Evolutionary conservation across 371 early-diverging fungal species (phyloP), one percentile per base, ranked within the genome.

Genomic region (Conidiobolus incongruus): DNA sequence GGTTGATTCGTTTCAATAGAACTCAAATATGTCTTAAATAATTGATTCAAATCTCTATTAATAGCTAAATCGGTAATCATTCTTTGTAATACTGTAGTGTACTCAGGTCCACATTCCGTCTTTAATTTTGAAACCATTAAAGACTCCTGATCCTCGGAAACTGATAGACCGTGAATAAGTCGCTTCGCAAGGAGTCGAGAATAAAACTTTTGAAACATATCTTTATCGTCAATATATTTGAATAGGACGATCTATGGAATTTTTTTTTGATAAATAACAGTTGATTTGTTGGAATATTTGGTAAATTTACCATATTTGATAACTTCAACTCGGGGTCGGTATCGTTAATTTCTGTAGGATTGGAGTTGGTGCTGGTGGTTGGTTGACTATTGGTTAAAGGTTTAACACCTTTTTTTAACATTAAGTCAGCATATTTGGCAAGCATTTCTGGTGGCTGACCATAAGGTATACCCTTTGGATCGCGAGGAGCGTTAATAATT

Each of bases 161-260:
- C 66, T 8, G 85, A 86, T 3, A 68, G 65, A 23, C 66, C 66
- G 51, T 79, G 66, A 19, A 93, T 78, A 7, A 93, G 63, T 19
- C 94, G 84, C 43, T 82, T 81, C 29, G 90, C 84, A 47, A 93
- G 53, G 61, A 72, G 70, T 44, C 75, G 69, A 12, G 78, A 72
- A 58, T 93, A 93, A 43, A 84, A 82, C 61, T 85, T 83, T 56
- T 88, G 90, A 60, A 90, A 93, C 12, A 91, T 75, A 49, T 93
- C 94, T 54, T 83, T 82, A 56, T 88, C 90, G 37, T 87, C 87
- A 15, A 93, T 72, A 51, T 85, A 94, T 51, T 82, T 80, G 63
- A 86, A 91, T 26, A 83, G 59, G 0, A 71, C 72, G 40, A 81
- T 68, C n/a, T n/a, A n/a, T n/a, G n/a, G n/a, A n/a, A n/a, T n/a